phyloP scores from a whole-genome alignment of 331 rosid genomes.

The Rhamnella rubrinervis region DNA sequence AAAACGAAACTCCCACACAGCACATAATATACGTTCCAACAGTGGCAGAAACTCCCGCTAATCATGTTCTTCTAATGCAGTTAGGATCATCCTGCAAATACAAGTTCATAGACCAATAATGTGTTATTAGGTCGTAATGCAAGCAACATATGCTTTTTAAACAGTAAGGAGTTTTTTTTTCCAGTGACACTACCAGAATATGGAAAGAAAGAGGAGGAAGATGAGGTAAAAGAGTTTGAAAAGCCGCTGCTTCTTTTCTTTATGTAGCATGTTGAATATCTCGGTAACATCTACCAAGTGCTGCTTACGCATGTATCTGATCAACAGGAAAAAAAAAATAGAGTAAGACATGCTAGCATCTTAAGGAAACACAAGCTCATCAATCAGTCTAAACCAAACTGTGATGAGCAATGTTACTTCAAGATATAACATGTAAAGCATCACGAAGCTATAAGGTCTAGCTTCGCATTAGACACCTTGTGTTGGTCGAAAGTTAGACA shows the following conservation, averaged over 20 bases:
- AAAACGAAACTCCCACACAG: conserved; percentile 6
- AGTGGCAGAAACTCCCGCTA: conserved; percentile 22
- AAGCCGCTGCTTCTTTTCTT: conserved; percentile 90
- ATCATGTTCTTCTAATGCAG: conserved; percentile 59
- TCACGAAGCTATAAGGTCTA: too few relatives aligned
- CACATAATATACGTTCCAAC: conserved; percentile 3
- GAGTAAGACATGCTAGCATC: not conserved
- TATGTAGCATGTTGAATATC: conserved; percentile 76
- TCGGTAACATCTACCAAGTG: conserved; percentile 88
- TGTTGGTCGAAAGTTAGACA: too few relatives aligned
- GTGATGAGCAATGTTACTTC: not conserved
- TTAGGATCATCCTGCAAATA: conserved; percentile 68
- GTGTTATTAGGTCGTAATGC: not conserved
- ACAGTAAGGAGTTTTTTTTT: conserved; percentile 6
- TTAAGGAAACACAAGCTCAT: not conserved
- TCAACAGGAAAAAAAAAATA: conserved; percentile 1
- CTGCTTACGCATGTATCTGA: conserved; percentile 54
- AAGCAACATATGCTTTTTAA: not conserved
- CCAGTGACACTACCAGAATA: conserved; percentile 61
- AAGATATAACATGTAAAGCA: too few relatives aligned
- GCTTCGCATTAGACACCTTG: too few relatives aligned
- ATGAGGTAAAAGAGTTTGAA: conserved; percentile 80
- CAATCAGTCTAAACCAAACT: not conserved
- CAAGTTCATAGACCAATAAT: conserved; percentile 13
- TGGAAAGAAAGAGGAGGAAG: conserved; percentile 67